phyloP scores from a whole-genome alignment of 169 alveolate genomes.

The Eimeria brunetti region DNA sequence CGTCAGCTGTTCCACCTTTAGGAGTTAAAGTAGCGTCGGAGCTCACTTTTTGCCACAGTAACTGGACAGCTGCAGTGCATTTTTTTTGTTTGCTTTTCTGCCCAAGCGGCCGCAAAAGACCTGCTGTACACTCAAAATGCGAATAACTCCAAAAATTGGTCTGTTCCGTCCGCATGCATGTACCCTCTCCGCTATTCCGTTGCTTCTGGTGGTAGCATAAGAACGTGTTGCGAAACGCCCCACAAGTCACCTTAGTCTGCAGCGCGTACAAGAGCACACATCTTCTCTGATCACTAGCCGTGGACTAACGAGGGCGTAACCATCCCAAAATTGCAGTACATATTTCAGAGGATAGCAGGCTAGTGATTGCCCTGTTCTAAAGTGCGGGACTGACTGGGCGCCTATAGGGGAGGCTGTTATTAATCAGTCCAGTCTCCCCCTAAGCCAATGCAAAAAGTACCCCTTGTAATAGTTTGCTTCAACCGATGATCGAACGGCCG shows the following conservation, averaged over 20 bases:
- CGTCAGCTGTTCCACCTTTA: not conserved
- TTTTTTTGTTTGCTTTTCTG: not conserved
- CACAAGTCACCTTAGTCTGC: not conserved
- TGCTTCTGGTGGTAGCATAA: not conserved
- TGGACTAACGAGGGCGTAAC: not conserved
- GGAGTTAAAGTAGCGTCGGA: not conserved
- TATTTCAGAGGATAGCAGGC: not conserved
- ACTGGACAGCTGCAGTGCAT: not conserved
- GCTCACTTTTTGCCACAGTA: not conserved
- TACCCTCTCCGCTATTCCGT: not conserved
- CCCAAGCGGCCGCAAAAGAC: not conserved
- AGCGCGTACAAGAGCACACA: not conserved
- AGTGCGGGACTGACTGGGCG: not conserved
- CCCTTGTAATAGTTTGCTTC: not conserved
- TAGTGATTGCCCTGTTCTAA: not conserved
- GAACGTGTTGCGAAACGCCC: not conserved
- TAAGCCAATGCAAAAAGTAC: not conserved
- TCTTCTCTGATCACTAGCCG: not conserved
- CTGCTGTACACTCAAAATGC: not conserved
- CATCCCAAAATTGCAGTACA: not conserved
- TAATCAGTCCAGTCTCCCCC: not conserved
- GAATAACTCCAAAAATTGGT: not conserved
- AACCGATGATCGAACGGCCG: not conserved
- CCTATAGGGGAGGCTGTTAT: not conserved
- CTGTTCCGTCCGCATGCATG: not conserved